Conservation (phyloP, 305 asterid genomes). For the Fraxinus nigra region DNA sequence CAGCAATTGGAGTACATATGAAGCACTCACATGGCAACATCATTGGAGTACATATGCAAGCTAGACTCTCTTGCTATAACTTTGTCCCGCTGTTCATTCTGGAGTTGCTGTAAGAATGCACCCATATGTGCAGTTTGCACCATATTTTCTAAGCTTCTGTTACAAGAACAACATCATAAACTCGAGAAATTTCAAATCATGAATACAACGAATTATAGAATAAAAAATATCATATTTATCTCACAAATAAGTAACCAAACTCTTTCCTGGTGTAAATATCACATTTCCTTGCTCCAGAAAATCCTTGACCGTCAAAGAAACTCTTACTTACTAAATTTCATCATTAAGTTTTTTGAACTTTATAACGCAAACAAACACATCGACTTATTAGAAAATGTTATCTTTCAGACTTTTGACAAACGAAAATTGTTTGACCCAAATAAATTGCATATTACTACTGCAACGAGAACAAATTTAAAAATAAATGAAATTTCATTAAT, state of each 20-base stretch:
- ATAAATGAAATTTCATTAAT: neutral
- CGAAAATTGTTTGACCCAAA: neutral
- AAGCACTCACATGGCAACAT: slow-evolving; percentile 77
- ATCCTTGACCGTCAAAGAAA: neutral
- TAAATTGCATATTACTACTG: slow-evolving; percentile 8
- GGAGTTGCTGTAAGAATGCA: slow-evolving; percentile 79
- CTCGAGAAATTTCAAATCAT: neutral
- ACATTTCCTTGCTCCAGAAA: slow-evolving; percentile 3
- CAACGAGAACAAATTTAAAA: neutral
- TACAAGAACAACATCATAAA: neutral
- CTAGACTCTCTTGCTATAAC: slow-evolving; percentile 64
- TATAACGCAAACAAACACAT: slow-evolving; percentile 1
- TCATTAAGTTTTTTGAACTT: neutral
- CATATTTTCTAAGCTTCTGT: slow-evolving; percentile 62
- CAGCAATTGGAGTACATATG: neutral
- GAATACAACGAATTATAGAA: neutral
- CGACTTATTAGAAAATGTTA: neutral
- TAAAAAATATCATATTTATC: neutral
- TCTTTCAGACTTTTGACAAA: neutral
- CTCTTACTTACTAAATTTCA: neutral
- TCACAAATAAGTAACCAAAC: neutral
- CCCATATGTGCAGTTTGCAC: slow-evolving; percentile 82
- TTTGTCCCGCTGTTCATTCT: slow-evolving; percentile 62
- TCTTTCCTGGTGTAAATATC: neutral
- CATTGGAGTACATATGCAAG: slow-evolving; percentile 84